phyloP scores from a whole-genome alignment of 495 filamentous ascomycete genomes.

The Xylaria sp. region DNA sequence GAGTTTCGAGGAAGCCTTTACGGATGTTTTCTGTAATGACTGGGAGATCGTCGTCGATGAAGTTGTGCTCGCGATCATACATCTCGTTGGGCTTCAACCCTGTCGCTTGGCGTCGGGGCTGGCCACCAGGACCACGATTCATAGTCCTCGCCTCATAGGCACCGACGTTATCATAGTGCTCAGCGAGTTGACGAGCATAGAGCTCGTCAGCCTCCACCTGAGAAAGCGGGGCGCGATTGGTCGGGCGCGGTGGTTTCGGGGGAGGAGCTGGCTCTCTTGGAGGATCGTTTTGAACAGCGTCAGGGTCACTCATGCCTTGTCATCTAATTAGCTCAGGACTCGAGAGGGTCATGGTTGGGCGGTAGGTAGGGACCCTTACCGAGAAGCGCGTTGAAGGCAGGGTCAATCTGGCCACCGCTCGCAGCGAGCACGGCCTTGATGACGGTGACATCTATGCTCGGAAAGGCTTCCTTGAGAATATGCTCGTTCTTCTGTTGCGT shows the following conservation, averaged over 20 bases:
- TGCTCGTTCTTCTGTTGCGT: conserved; percentile 83
- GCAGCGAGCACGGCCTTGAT: conserved; percentile 88
- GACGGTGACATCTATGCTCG: conserved; percentile 77
- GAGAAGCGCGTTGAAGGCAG: conserved; percentile 93
- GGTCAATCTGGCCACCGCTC: conserved; percentile 86
- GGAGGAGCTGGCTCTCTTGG: conserved; percentile 55
- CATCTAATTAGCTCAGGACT: conserved; percentile 5
- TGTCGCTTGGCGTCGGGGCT: conserved; percentile 52
- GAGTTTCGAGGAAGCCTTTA: conserved; percentile 94
- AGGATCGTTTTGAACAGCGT: conserved; percentile 70
- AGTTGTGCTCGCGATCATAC: conserved; percentile 73
- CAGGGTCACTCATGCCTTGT: conserved; percentile 91
- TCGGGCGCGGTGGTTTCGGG: conserved; percentile 73
- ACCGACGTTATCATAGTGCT: conserved; percentile 77
- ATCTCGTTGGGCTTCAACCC: conserved; percentile 54
- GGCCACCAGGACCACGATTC: conserved; percentile 50
- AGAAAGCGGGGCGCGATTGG: conserved; percentile 66
- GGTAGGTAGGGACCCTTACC: conserved; percentile 59
- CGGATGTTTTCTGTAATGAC: conserved; percentile 91
- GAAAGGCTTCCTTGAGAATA: conserved; percentile 94
- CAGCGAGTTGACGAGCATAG: conserved; percentile 91
- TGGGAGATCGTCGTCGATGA: conserved; percentile 95
- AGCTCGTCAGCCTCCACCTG: conserved; percentile 91
- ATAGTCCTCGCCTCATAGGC: conserved; percentile 59
- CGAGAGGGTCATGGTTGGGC: not conserved